Evolutionary conservation across 306 rosid genomes (phyloP).

Genomic region (Calophaca sinica): DNA sequence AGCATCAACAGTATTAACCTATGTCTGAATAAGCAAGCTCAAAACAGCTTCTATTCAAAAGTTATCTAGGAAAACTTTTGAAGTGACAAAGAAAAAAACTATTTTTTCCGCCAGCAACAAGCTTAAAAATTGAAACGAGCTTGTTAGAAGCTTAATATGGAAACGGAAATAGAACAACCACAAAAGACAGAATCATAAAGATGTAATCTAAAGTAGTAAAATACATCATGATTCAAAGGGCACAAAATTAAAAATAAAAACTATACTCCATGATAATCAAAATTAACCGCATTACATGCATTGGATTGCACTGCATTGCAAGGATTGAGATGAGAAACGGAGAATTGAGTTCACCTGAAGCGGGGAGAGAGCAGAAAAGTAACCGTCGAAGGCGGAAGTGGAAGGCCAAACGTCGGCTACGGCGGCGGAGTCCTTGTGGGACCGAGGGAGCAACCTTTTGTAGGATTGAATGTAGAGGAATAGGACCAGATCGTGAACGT

Average conservation of each 20-base stretch:
- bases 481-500: conserved; percentile 78
- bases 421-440: conserved; percentile 92
- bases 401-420: conserved; percentile 99
- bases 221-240: background rate
- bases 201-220: background rate
- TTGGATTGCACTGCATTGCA: conserved; percentile 28
- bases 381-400: conserved; percentile 96
- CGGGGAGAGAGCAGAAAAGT: conserved; percentile 95
- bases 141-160: background rate
- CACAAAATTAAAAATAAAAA: background rate
- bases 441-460: conserved; percentile 81
- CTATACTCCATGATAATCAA: background rate
- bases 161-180: background rate
- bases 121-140: conserved; percentile 37
- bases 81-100: background rate
- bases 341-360: conserved; percentile 73
- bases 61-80: background rate
- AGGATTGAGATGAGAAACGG: background rate
- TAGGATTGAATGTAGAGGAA: conserved; percentile 93
- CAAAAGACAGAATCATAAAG: background rate
- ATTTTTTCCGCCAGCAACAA: background rate
- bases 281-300: background rate
- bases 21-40: background rate
- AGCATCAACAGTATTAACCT: conserved; percentile 3
- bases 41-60: background rate